phyloP scores from a whole-genome alignment of 805 yeast species.

The Candida nonsorbophila region DNA sequence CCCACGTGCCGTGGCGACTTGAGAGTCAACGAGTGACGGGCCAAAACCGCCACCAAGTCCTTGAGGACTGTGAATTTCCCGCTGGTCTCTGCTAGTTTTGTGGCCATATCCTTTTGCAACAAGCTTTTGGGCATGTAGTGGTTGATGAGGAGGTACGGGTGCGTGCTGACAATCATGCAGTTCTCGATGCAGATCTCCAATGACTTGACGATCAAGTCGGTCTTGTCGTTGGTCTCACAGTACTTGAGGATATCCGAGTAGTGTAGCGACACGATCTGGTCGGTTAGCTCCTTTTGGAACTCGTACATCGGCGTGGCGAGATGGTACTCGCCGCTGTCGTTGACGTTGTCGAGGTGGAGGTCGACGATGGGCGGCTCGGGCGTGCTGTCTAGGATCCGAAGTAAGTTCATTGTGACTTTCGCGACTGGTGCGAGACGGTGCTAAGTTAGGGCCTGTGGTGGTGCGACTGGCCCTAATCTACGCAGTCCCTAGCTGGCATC shows the following conservation, averaged over 20 bases:
- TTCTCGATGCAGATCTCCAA: constrained; percentile 70
- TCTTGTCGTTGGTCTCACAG: constrained; percentile 56
- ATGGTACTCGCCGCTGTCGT: constrained; percentile 58
- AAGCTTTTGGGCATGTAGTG: constrained; percentile 83
- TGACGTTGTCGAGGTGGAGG: constrained; percentile 39
- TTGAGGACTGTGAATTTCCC: constrained; percentile 76
- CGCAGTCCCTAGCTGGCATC: not conserved
- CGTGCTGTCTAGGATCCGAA: constrained; percentile 71
- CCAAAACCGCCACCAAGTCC: too few species aligned
- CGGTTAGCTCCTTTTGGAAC: constrained; percentile 83
- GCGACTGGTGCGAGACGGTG: not conserved
- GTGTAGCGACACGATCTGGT: constrained; percentile 87
- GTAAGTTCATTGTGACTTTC: constrained; percentile 84
- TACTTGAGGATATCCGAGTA: constrained; percentile 86
- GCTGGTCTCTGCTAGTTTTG: constrained; percentile 66
- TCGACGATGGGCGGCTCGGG: constrained; percentile 80
- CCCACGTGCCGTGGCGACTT: constrained; percentile 63
- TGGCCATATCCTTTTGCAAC: constrained; percentile 64
- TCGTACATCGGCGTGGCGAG: constrained; percentile 80
- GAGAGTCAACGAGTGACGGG: too few species aligned
- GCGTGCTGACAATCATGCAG: constrained; percentile 76
- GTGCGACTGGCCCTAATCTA: constrained; percentile 1
- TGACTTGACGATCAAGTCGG: constrained; percentile 62
- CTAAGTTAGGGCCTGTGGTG: not conserved
- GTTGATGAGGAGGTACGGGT: constrained; percentile 79